phyloP scores from a whole-genome alignment of 352 stramenopile species.

The Aphanomyces invadans region DNA sequence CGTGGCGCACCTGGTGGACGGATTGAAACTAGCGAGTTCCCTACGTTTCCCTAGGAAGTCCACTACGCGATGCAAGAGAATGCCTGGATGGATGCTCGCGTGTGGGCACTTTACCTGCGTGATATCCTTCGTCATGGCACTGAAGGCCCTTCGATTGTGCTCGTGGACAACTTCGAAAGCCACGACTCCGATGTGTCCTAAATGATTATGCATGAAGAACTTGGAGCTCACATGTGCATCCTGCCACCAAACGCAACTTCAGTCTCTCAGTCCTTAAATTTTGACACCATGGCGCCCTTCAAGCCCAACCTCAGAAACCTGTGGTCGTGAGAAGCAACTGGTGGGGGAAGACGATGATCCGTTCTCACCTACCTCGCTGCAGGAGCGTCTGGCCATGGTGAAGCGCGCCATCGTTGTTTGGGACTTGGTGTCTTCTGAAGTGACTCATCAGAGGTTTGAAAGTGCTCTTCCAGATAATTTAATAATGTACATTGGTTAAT shows the following conservation, averaged over 20 bases:
- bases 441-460: too few relatives aligned
- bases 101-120: slow-evolving; percentile 24
- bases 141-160: slow-evolving; percentile 15
- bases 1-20: slow-evolving; percentile 24
- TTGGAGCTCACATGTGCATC: slow-evolving; percentile 27
- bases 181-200: slow-evolving; percentile 25
- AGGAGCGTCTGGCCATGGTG: background rate
- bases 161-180: slow-evolving; percentile 31
- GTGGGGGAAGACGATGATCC: background rate
- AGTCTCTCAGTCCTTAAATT: slow-evolving; percentile 27
- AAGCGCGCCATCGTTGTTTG: too few relatives aligned
- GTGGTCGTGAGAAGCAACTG: background rate
- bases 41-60: slow-evolving; percentile 10
- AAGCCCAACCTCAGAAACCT: slow-evolving; percentile 26
- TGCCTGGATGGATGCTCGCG: slow-evolving; percentile 28
- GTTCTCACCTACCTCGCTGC: background rate
- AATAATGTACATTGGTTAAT: too few relatives aligned
- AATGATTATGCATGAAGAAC: slow-evolving; percentile 15
- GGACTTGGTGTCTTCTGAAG: too few relatives aligned
- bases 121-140: background rate
- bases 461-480: too few relatives aligned
- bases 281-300: slow-evolving; percentile 29
- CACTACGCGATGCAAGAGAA: slow-evolving; percentile 26
- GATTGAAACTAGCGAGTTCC: slow-evolving; percentile 22
- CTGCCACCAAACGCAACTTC: slow-evolving; percentile 29